Conservation (phyloP, 2,329 filamentous ascomycete genomes). For the Ophiostoma sp. region DNA sequence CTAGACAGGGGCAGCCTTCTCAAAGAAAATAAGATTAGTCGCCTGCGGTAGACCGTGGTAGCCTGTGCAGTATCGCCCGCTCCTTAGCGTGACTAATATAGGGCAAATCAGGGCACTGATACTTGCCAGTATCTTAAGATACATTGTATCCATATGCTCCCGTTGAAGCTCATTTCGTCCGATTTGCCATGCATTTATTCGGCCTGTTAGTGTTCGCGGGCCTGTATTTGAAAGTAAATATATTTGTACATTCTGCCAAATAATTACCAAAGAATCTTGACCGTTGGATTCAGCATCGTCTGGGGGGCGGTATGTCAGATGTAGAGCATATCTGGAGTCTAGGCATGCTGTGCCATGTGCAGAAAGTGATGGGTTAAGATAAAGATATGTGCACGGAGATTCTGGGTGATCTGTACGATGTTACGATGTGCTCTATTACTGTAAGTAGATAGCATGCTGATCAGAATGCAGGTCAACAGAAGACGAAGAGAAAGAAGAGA, state of each 20-base stretch:
- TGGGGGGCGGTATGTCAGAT: background rate
- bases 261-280: background rate
- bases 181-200: background rate
- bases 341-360: background rate
- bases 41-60: background rate
- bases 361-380: background rate
- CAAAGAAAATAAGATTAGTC: background rate
- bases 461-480: background rate
- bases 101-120: background rate
- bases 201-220: background rate
- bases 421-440: background rate
- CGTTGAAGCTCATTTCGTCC: background rate
- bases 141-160: background rate
- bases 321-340: background rate
- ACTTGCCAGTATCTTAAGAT: background rate
- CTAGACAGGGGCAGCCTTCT: conserved; percentile 9
- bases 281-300: no score
- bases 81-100: background rate
- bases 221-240: background rate
- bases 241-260: background rate
- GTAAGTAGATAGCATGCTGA: background rate
- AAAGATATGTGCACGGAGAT: background rate
- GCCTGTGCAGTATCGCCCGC: conserved; percentile 3
- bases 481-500: background rate
- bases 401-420: background rate